These are phyloP conservation scores for Clarireedia sp. DNA, from an alignment of 2,329 filamentous ascomycete genomes.

Conservation along the genomic window DNA sequence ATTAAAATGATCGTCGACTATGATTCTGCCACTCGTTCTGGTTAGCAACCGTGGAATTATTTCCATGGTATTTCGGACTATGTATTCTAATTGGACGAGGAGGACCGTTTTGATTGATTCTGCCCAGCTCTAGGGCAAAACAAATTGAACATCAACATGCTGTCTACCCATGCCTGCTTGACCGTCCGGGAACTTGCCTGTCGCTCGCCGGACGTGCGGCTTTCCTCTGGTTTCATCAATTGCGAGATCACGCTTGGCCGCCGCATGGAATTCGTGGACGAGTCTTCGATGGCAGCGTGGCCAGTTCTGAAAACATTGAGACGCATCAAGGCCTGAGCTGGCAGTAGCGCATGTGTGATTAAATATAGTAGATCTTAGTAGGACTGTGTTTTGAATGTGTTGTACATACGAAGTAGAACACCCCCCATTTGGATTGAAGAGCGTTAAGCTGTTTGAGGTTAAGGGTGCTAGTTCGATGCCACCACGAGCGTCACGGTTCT, in stretches of 20 bases:
- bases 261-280: conserved; percentile 11
- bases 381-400: conserved; percentile 19
- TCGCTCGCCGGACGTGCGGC: conserved; percentile 5
- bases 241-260: conserved; percentile 6
- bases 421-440: conserved; percentile 5
- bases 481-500: conserved; percentile 2
- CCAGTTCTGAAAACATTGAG: conserved; percentile 6
- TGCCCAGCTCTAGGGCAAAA: neutral
- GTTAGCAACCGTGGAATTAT: neutral
- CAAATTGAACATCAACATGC: neutral
- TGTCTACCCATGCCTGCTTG: neutral
- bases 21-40: neutral
- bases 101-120: neutral
- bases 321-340: conserved; percentile 10
- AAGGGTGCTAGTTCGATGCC: neutral
- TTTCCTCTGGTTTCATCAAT: conserved; percentile 8
- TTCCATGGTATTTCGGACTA: neutral
- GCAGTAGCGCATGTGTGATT: conserved; percentile 3
- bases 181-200: conserved; percentile 3
- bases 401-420: conserved; percentile 10
- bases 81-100: neutral
- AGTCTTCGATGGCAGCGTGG: conserved; percentile 11
- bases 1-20: neutral
- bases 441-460: conserved; percentile 10
- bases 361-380: conserved; percentile 16